Evolutionary conservation across 108 stramenopile species (phyloP), one percentile per base, ranked within the genome.

Genomic region (Cyclostephanos tholiformis): DNA sequence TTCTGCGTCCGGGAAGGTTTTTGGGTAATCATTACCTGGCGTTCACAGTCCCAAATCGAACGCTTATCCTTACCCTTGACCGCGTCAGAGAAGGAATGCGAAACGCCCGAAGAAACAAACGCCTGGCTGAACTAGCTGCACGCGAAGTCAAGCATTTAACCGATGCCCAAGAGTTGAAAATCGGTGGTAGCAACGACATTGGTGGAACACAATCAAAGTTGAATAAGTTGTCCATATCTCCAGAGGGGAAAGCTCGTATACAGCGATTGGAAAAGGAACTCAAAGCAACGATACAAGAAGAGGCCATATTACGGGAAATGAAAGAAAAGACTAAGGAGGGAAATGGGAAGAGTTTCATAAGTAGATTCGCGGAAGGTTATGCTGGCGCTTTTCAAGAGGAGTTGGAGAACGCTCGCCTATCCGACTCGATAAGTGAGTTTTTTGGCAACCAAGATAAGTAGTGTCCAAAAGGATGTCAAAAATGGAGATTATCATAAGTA

Each of bases 321-420:
- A 70, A 81, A 46, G 44, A 44, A 35, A 72, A 22, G 60, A n/a
- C 50, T 6, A 38, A 65, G 22, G 48, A 51, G 29, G 72, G 76
- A 23, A 30, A 71, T 39, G 61, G 52, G 56, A 88, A 86, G 66
- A 86, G 89, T 61, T 91, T 95, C 62, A 86, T 92, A 30, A 58
- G 84, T 56, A 83, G 90, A n/a, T 95, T 95, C 81, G 91, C 92
- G 6, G 90, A 92, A 53, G 94, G 94, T 16, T 95, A 95, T 59
- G 70, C 85, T 5, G 85, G 87, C 13, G 84, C 82, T 17, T 82
- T 82, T 55, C 82, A 82, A 5, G 82, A 88, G 17, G 87, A 77
- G 48, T 64, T 57, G 61, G 86, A 87, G 67, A 89, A 87, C 36
- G 86, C 86, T 57, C 82, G 85, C 12, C 71, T 92, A 43, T 82